Percentiles rank a stretch among this genome's conserved stretches.
phyloP scores from a whole-genome alignment of 2,329 filamentous ascomycete genomes.

The Alternaria sp. region DNA sequence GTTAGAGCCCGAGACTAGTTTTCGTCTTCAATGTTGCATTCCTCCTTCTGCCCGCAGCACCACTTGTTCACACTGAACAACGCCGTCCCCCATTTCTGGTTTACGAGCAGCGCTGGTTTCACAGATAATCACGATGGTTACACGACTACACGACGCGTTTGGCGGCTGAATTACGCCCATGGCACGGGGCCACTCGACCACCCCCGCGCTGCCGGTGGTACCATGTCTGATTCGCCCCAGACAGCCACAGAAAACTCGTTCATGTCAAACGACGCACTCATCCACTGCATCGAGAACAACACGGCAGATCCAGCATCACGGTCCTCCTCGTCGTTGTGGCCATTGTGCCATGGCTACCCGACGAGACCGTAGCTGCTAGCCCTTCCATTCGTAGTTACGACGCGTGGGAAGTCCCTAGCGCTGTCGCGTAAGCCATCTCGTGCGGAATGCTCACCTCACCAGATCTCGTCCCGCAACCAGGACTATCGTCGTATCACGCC shows the following conservation, averaged over 20 bases:
- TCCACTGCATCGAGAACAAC: neutral
- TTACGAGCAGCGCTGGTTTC: neutral
- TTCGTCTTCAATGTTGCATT: neutral
- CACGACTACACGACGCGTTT: constrained; percentile 16
- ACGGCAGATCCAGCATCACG: neutral
- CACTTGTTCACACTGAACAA: neutral
- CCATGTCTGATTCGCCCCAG: neutral
- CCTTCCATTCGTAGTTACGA: neutral
- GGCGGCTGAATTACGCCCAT: constrained; percentile 9
- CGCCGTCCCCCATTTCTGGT: neutral
- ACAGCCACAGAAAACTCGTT: constrained; percentile 23
- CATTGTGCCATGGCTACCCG: neutral
- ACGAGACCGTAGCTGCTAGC: neutral
- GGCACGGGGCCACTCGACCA: constrained; percentile 1
- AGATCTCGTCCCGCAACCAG: constrained; percentile 1
- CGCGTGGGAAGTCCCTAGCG: neutral
- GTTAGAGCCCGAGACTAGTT: neutral
- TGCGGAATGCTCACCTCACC: neutral
- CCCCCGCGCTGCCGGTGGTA: constrained; percentile 1
- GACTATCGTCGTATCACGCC: constrained; percentile 18
- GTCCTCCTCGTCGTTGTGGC: neutral
- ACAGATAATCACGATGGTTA: constrained; percentile 14
- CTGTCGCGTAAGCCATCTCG: constrained; percentile 5
- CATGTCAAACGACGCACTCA: constrained; percentile 21
- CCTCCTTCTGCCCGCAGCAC: neutral